phyloP scores from a whole-genome alignment of 2,329 filamentous ascomycete genomes.

The Talaromyces sp. region DNA sequence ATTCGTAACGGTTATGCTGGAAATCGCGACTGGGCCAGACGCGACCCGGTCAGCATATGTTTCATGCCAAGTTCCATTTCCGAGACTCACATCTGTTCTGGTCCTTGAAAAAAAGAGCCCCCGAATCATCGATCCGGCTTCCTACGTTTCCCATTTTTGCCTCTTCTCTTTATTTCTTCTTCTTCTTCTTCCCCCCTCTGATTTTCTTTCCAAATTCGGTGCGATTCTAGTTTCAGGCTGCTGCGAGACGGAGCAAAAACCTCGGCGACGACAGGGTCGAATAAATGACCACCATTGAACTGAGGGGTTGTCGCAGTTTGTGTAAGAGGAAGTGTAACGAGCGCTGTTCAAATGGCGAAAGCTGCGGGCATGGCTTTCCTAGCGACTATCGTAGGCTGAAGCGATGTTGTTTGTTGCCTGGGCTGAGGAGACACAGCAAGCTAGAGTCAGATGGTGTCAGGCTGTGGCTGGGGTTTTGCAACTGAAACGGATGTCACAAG shows the following conservation, averaged over 20 bases:
- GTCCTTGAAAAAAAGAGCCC: slow-evolving; percentile 79
- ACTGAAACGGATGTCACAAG: background rate
- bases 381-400: background rate
- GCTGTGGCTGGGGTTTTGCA: background rate
- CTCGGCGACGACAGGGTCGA: background rate
- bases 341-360: background rate
- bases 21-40: slow-evolving; percentile 67
- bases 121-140: slow-evolving; percentile 77
- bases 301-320: background rate
- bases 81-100: slow-evolving; percentile 74
- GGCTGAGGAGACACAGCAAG: background rate
- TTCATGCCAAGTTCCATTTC: background rate
- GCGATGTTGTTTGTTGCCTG: background rate
- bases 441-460: background rate
- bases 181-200: background rate
- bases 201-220: background rate
- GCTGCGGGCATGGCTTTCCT: background rate
- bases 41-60: background rate
- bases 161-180: background rate
- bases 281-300: background rate
- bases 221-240: background rate
- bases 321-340: background rate
- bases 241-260: background rate
- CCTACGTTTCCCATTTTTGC: slow-evolving; percentile 84
- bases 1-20: slow-evolving; percentile 76